Evolutionary conservation across 768 basidiomycete species (phyloP), one percentile per base, ranked within the genome.

Genomic region (Hortiboletus flavorubellus): DNA sequence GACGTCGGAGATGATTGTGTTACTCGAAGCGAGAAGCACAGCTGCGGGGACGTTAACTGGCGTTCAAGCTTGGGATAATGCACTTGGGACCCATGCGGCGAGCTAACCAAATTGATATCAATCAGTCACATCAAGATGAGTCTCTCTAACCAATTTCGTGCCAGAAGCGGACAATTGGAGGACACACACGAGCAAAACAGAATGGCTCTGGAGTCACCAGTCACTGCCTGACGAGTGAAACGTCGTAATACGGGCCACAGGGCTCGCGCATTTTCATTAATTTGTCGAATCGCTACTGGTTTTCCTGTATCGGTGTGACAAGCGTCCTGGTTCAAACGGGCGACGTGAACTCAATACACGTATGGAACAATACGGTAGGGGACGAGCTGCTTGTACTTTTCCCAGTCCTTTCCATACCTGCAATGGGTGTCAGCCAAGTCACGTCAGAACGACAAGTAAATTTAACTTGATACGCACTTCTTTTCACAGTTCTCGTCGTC

Each of bases 381-480:
- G 29, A 97, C 95, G 29, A 91, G 74, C 64, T 85, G 79, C 75
- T 84, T 91, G 76, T 98, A 98, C 72, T 80, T 86, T 52, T 85
- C 78, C 96, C 96, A 98, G 65, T 98, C 95, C 62, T 90, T 82
- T 26, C 95, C 93, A 66, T 99, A 96, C 70, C 91, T 93, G 46
- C 11, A 30, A 16, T 33, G 9, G 11, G 23, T 7, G 7, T 49
- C n/a, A 43, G 29, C n/a, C 14, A n/a, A 42, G 44, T 52, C 40
- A 34, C 9, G 5, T 23, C 33, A 38, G 8, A 26, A 30, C 11
- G 15, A 34, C 2, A 43, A n/a, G 44, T 1, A n/a, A 26, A 26
- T 4, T 26, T 26, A 4, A 26, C 26, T 2, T 11, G 51, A 35
- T 31, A 72, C 86, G 59, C 60, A 91, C 92, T 98, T 98, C 65